Percentiles rank a stretch among this genome's conserved stretches.
Evolutionary conservation across 192 early-diverging fungal genomes (phyloP).

Genomic region (Dimargaris cristalligena): DNA sequence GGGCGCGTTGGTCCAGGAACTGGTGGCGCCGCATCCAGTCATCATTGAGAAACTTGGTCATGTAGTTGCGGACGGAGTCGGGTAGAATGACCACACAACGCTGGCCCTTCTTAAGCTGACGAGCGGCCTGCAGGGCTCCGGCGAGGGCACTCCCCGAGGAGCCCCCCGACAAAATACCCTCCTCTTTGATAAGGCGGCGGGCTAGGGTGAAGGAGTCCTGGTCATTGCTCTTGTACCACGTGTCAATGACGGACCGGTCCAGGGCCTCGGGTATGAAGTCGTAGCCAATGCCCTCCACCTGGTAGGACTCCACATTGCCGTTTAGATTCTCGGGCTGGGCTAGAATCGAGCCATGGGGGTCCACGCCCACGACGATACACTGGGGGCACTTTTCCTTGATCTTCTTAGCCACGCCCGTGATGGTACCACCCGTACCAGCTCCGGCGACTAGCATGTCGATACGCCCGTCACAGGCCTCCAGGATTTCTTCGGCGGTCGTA

Average conservation of each 20-base stretch:
- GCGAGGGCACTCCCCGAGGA: constrained; percentile 87
- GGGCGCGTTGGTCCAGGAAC: constrained; percentile 67
- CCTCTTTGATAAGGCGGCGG: constrained; percentile 87
- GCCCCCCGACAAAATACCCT: constrained; percentile 92
- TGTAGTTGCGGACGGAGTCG: constrained; percentile 98
- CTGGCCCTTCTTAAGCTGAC: constrained; percentile 68
- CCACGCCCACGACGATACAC: constrained; percentile 75
- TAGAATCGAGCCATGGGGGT: constrained; percentile 88
- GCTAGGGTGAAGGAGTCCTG: constrained; percentile 92
- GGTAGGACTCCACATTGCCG: constrained; percentile 43
- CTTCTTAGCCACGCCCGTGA: constrained; percentile 83
- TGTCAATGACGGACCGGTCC: constrained; percentile 68
- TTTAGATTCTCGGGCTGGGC: constrained; percentile 77
- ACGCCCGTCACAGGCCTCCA: constrained; percentile 63
- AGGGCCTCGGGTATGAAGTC: constrained; percentile 95
- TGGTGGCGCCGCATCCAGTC: constrained; percentile 87
- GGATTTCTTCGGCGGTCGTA: constrained; percentile 71
- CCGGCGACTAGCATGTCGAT: constrained; percentile 92
- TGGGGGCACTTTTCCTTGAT: constrained; percentile 88
- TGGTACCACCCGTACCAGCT: constrained; percentile 94
- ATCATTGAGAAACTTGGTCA: constrained; percentile 98
- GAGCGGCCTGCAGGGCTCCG: constrained; percentile 72
- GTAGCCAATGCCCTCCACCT: constrained; percentile 98
- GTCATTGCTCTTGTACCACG: constrained; percentile 95
- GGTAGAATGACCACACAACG: constrained; percentile 88